phyloP scores from a whole-genome alignment of 2,329 filamentous ascomycete genomes.

The Botrytis medusae region DNA sequence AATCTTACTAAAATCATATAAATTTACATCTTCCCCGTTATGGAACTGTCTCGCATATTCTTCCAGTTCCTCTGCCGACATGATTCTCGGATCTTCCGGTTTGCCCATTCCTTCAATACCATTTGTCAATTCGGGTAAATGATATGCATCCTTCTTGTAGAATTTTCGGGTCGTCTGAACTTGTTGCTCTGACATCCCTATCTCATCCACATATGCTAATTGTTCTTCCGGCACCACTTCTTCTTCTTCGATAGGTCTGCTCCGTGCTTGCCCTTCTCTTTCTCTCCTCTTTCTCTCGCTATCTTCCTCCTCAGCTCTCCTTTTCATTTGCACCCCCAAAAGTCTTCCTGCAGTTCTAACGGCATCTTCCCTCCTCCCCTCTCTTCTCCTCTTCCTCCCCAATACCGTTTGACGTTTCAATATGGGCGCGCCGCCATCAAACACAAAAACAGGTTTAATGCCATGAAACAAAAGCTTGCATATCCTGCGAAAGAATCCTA shows the following conservation, averaged over 20 bases:
- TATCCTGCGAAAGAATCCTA: constrained; percentile 97
- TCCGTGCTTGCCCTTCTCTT: constrained; percentile 45
- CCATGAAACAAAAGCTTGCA: constrained; percentile 97
- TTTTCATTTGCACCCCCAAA: constrained; percentile 90
- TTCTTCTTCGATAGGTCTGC: constrained; percentile 53
- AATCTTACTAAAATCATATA: constrained; percentile 98
- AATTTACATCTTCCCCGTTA: constrained; percentile 82
- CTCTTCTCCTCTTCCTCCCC: constrained; percentile 72
- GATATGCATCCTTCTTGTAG: constrained; percentile 90
- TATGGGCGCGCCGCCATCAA: constrained; percentile 89
- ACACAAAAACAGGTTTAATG: constrained; percentile 95
- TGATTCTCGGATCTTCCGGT: constrained; percentile 89
- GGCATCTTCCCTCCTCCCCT: constrained; percentile 91
- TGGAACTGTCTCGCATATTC: constrained; percentile 93
- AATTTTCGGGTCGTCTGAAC: constrained; percentile 74
- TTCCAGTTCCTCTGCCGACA: constrained; percentile 92
- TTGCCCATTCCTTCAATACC: constrained; percentile 83
- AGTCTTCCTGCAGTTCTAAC: constrained; percentile 87
- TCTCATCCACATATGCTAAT: constrained; percentile 87
- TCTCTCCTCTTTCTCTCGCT: constrained; percentile 55
- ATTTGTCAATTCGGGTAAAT: constrained; percentile 80
- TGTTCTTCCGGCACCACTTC: constrained; percentile 65
- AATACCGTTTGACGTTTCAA: constrained; percentile 91
- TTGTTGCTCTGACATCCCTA: constrained; percentile 77
- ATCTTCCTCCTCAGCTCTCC: constrained; percentile 81